Percentiles rank a stretch among this genome's conserved stretches.
phyloP scores from a whole-genome alignment of 805 yeast genomes.

The Metschnikowia matae region DNA sequence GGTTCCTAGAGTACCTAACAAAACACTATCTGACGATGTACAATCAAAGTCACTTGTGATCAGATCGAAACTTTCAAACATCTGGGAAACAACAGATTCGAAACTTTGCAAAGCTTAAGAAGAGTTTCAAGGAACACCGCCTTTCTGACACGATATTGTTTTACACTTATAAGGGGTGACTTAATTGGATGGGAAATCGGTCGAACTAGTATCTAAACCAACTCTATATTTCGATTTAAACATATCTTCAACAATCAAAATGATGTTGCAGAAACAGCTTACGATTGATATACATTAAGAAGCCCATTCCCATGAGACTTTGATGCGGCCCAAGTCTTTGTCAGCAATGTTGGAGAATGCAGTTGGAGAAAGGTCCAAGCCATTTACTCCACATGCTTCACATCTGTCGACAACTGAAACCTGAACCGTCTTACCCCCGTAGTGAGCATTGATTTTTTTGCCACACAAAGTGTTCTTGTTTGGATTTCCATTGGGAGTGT shows the following conservation, averaged over 20 bases:
- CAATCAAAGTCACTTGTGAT: too few relatives aligned
- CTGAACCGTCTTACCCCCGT: conserved; percentile 47
- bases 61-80: too few relatives aligned
- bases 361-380: conserved; percentile 57
- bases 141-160: too few relatives aligned
- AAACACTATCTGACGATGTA: too few relatives aligned
- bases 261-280: background rate
- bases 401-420: conserved; percentile 59
- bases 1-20: too few relatives aligned
- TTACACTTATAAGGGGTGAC: too few relatives aligned
- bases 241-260: background rate
- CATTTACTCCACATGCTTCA: conserved; percentile 47
- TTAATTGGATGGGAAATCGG: background rate
- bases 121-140: too few relatives aligned
- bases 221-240: background rate
- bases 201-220: background rate
- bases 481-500: conserved; percentile 31
- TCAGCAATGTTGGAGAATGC: conserved; percentile 54
- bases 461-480: conserved; percentile 53
- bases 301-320: conserved; percentile 47
- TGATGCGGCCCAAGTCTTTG: conserved; percentile 49
- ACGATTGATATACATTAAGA: background rate
- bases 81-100: too few relatives aligned
- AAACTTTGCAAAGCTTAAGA: too few relatives aligned
- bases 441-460: conserved; percentile 43